These are phyloP conservation scores for Psilocybe cyanescens DNA, from an alignment of 768 basidiomycete species.

Conservation along the genomic window DNA sequence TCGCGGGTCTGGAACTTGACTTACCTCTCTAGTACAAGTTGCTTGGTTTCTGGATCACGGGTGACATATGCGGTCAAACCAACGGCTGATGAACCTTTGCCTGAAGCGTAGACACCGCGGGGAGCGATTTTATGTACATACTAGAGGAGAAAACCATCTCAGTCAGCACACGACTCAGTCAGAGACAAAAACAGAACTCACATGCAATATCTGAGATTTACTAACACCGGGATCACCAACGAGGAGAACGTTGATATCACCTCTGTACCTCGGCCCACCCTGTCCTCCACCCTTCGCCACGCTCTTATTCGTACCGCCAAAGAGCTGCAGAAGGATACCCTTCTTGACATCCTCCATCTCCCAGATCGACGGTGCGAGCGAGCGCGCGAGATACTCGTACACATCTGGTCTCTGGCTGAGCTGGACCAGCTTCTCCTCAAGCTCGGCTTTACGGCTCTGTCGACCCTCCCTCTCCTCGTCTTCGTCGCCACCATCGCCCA, in stretches of 20 bases:
- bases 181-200: constrained; percentile 32
- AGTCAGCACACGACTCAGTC: not conserved
- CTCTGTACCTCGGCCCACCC: constrained; percentile 94
- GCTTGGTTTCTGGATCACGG: constrained; percentile 97
- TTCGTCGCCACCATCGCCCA: constrained; percentile 64
- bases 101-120: constrained; percentile 95
- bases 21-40: constrained; percentile 94
- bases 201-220: constrained; percentile 95
- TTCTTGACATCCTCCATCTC: constrained; percentile 99
- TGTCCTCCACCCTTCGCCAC: constrained; percentile 92
- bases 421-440: constrained; percentile 78
- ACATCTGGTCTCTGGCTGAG: constrained; percentile 79
- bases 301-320: constrained; percentile 98
- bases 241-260: constrained; percentile 96
- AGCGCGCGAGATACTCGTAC: constrained; percentile 83
- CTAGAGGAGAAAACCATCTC: constrained; percentile 40
- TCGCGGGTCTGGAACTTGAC: constrained; percentile 11
- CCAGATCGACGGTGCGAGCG: constrained; percentile 94
- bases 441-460: constrained; percentile 61
- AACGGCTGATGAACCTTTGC: constrained; percentile 97
- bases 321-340: constrained; percentile 93
- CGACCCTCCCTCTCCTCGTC: constrained; percentile 38
- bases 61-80: constrained; percentile 99
- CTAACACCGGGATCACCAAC: constrained; percentile 98
- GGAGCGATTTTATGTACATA: constrained; percentile 99